Conservation (phyloP, 495 filamentous ascomycete genomes). For the Hypoxylon trugodes region DNA sequence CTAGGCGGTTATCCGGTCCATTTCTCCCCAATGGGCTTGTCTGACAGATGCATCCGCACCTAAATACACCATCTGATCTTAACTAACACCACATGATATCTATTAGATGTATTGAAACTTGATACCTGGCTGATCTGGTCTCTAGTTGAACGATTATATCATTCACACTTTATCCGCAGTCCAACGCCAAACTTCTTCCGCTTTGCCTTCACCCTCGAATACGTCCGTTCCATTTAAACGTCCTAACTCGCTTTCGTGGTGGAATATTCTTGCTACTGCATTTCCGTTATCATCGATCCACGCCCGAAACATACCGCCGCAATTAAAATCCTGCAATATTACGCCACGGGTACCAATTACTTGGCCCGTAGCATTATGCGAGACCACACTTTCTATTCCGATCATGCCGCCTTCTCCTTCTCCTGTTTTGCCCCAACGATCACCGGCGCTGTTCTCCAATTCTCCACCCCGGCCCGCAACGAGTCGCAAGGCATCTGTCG, state of each 20-base stretch:
- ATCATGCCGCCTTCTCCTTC: constrained; percentile 91
- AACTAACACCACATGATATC: background rate
- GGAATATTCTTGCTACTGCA: constrained; percentile 70
- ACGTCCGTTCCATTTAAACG: too few relatives aligned
- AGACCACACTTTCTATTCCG: constrained; percentile 74
- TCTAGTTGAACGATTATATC: constrained; percentile 20
- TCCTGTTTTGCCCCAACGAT: constrained; percentile 76
- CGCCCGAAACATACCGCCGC: constrained; percentile 88
- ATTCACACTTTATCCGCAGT: constrained; percentile 14
- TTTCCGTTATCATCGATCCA: constrained; percentile 73
- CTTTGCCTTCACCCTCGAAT: constrained; percentile 15
- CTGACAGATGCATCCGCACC: constrained; percentile 4
- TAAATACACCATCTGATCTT: constrained; percentile 34
- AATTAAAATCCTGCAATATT: constrained; percentile 83
- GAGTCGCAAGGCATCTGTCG: constrained; percentile 61
- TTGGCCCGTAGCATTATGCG: constrained; percentile 48
- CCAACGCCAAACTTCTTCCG: constrained; percentile 30
- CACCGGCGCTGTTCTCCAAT: constrained; percentile 76
- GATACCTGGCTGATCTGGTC: constrained; percentile 2
- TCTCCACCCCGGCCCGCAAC: constrained; percentile 78
- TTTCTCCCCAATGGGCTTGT: background rate
- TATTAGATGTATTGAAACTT: constrained; percentile 1
- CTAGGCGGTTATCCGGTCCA: constrained; percentile 9
- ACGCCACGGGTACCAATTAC: constrained; percentile 52
- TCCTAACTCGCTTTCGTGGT: constrained; percentile 38